Percentiles rank a stretch among this genome's conserved stretches.
These are phyloP conservation scores for Tuber calosporum DNA, from an alignment of 495 filamentous ascomycete genomes.

Conservation along the genomic window DNA sequence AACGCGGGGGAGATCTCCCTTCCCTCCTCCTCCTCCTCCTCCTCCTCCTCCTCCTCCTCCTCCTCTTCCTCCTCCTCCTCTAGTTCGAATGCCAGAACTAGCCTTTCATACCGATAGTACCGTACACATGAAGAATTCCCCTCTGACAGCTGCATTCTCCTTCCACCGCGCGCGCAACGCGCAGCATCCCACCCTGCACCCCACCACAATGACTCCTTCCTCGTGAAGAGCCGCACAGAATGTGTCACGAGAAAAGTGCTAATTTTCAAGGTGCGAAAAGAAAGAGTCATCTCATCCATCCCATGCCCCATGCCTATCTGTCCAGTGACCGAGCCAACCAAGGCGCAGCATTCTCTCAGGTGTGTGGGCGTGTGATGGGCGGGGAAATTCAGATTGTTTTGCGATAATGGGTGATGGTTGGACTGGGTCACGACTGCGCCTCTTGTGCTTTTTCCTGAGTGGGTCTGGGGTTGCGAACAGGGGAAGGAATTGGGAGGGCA, in stretches of 20 bases:
- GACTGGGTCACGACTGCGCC: conserved; percentile 1
- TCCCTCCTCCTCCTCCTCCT: background rate
- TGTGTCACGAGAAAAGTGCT: background rate
- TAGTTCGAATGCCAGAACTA: background rate
- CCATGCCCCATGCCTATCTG: background rate
- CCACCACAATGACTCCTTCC: conserved; percentile 3
- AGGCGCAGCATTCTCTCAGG: background rate
- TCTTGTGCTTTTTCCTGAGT: background rate
- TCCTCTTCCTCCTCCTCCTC: background rate
- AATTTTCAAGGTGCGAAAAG: background rate
- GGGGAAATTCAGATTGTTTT: background rate
- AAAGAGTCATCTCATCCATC: conserved; percentile 3
- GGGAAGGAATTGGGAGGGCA: background rate
- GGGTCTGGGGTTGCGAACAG: background rate
- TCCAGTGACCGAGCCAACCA: conserved; percentile 5
- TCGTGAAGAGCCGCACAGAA: background rate
- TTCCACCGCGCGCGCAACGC: background rate
- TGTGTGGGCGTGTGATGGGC: background rate
- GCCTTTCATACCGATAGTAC: background rate
- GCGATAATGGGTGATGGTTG: background rate
- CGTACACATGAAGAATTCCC: background rate
- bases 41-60: background rate
- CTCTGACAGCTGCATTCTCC: background rate
- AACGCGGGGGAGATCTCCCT: background rate
- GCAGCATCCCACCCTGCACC: background rate